phyloP scores from a whole-genome alignment of 257 asterid species.

The Solanum ossicruentum region DNA sequence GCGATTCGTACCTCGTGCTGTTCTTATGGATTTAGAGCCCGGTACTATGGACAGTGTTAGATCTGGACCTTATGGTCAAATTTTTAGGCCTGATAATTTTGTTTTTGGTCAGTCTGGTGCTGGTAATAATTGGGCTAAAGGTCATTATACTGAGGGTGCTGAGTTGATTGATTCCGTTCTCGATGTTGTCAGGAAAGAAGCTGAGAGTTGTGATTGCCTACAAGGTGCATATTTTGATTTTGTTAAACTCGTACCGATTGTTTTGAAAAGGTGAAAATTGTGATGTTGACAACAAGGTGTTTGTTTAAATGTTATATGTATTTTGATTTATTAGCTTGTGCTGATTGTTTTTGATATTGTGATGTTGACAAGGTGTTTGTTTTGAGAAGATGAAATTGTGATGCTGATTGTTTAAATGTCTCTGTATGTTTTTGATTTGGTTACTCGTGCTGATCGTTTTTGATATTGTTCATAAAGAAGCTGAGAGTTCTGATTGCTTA shows the following conservation, averaged over 20 bases:
- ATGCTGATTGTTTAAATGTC: background rate
- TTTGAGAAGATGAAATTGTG: background rate
- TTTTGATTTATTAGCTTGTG: background rate
- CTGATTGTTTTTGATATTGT: background rate
- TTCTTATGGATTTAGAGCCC: conserved; percentile 41
- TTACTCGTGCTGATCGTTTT: background rate
- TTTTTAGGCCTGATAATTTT: conserved; percentile 27
- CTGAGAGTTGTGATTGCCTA: conserved; percentile 34
- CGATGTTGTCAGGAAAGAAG: conserved; percentile 37
- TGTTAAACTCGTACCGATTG: background rate
- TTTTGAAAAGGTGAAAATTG: conserved; percentile 5
- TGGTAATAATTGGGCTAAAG: conserved; percentile 19
- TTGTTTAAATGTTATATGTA: background rate
- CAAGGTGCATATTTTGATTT: conserved; percentile 10
- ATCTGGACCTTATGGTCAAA: conserved; percentile 27
- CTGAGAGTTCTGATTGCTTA: conserved; percentile 27
- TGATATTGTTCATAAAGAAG: conserved; percentile 28
- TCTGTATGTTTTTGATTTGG: background rate
- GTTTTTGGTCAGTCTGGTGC: conserved; percentile 30
- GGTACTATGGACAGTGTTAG: conserved; percentile 44
- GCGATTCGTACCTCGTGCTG: conserved; percentile 31
- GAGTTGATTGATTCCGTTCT: conserved; percentile 40
- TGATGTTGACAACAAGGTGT: background rate
- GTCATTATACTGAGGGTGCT: conserved; percentile 38
- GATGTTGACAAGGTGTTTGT: background rate